Evolutionary conservation across 2,329 filamentous ascomycete species (phyloP), one percentile per base, ranked within the genome.

Genomic region (Cyanodermella asteris): DNA sequence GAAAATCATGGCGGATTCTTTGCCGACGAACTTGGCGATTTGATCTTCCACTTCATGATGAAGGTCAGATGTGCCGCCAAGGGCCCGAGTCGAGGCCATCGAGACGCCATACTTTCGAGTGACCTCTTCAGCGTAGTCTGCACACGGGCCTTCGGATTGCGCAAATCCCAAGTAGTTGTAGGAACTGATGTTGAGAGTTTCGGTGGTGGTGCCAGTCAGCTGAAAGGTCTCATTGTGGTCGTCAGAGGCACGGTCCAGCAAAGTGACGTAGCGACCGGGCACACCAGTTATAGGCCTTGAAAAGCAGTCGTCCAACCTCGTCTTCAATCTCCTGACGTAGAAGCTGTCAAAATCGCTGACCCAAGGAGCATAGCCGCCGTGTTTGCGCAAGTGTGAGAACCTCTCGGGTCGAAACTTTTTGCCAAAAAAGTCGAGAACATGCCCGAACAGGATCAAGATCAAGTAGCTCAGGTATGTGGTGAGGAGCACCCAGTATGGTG

Each of bases 331-430:
- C 29, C 87, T 69, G 29, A 84, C 78, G 51, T 97, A 97, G 50
- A 97, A 97, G 50, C 84, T 94, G 57, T 97, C 87, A 44, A 97
- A 97, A 50, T 97, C 87, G 41, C 81, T 90, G 50, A 93, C 94
- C 35, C 97, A 61, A 3, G 87, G 81, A 7, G 84, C 87, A 44
- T 91, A 94, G 33, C 87, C 87, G 45, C 91, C 78, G 36, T 68
- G 64, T 18, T 73, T 64, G 44, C 75, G 75, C 41, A 94, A 58
- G 39, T 87, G 73, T 43, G 68, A 71, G 51, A 94, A 94, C 41
- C 80, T 74, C 44, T 76, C 68, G 47, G 81, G 68, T 44, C 73
- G 74, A 53, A 97, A 93, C 33, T 77, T 69, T 60, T 94, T 93
- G 48, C 87, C 84, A 45, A 97, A 94, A 53, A 93, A 94, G 48